A percentile compares a stretch with the other conserved stretches of the same genome.
Evolutionary conservation across 2,329 filamentous ascomycete species (phyloP).

Genomic region (Aspergillus unguis): DNA sequence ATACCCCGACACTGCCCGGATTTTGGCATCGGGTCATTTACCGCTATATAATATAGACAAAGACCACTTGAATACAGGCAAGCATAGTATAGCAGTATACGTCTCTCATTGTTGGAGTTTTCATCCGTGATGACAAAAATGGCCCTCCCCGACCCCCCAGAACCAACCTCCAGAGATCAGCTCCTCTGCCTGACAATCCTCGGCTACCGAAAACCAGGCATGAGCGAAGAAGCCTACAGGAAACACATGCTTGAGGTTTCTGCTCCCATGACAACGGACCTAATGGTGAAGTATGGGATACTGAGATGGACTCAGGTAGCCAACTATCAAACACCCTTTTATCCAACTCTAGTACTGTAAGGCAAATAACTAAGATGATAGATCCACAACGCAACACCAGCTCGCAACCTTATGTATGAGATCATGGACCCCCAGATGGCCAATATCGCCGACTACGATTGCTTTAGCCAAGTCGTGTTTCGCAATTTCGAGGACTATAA

Average conservation of each 20-base stretch:
- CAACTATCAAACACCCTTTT: background rate
- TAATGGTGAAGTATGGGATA: constrained; percentile 52
- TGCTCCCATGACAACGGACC: constrained; percentile 46
- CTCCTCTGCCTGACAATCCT: constrained; percentile 48
- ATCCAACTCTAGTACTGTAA: background rate
- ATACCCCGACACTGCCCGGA: background rate
- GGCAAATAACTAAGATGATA: constrained; percentile 14
- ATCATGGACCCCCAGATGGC: constrained; percentile 48
- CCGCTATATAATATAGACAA: background rate
- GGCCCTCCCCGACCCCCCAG: constrained; percentile 2
- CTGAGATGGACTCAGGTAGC: constrained; percentile 46
- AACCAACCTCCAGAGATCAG: background rate
- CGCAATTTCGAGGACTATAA: constrained; percentile 46
- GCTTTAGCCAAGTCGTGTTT: constrained; percentile 51
- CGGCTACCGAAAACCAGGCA: constrained; percentile 48
- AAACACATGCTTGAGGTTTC: constrained; percentile 49
- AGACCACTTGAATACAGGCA: too few species aligned
- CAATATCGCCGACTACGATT: constrained; percentile 52
- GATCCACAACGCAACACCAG: constrained; percentile 42
- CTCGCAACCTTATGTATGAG: constrained; percentile 40
- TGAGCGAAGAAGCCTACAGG: constrained; percentile 49
- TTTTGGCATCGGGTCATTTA: constrained; percentile 6
- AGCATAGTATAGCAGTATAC: too few species aligned
- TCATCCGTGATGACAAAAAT: background rate
- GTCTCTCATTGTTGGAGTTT: background rate